Conservation (phyloP, 306 rosid genomes). For the Canavalia gladiata region DNA sequence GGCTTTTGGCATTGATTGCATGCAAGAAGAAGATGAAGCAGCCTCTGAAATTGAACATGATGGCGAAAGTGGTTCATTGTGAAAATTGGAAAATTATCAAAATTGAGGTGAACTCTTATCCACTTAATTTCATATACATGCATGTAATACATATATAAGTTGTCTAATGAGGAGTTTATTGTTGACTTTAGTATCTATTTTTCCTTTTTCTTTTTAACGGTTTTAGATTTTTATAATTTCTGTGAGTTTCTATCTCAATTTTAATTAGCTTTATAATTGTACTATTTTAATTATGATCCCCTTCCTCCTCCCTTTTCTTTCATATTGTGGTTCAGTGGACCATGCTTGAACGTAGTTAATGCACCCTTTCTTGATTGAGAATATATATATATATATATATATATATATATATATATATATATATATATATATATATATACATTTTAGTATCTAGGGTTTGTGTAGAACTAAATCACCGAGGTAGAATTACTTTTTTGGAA, state of each 20-base stretch:
- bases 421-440: neutral
- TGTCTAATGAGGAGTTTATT: neutral
- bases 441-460: slow-evolving; percentile 35
- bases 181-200: slow-evolving; percentile 6
- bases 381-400: neutral
- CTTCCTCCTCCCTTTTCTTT: neutral
- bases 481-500: neutral
- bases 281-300: slow-evolving; percentile 20
- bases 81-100: slow-evolving; percentile 18
- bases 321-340: neutral
- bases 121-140: neutral
- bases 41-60: slow-evolving; percentile 67
- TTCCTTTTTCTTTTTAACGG: neutral
- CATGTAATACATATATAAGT: neutral
- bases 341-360: slow-evolving; percentile 19
- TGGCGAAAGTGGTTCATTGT: slow-evolving; percentile 43
- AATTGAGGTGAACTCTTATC: neutral
- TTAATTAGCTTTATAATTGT: neutral
- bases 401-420: neutral
- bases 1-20: slow-evolving; percentile 50
- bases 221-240: neutral
- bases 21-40: slow-evolving; percentile 67
- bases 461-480: neutral
- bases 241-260: slow-evolving; percentile 17
- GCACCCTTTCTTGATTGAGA: neutral